Percentiles rank a stretch among this genome's conserved stretches.
Evolutionary conservation across 345 rosid genomes (phyloP).

Genomic region (Bruguiera gymnorhiza): DNA sequence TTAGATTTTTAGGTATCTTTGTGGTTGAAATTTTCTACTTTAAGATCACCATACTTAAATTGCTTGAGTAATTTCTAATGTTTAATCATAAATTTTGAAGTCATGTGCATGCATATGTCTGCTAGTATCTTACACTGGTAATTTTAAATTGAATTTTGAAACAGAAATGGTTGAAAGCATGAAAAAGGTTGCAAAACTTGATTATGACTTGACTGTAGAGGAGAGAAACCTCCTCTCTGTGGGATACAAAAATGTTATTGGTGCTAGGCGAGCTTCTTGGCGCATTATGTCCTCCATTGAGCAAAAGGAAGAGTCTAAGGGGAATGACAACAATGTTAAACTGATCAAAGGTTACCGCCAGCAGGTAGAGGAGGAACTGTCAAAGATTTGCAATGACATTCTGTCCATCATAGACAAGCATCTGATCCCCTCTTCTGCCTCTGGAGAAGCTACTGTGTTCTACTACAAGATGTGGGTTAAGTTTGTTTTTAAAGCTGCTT

Average conservation of each 20-base stretch:
- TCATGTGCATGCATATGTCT: too few species aligned
- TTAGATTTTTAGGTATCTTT: too few species aligned
- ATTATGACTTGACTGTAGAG: constrained; percentile 85
- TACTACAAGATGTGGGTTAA: constrained; percentile 83
- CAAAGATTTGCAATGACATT: constrained; percentile 78
- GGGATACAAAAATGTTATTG: constrained; percentile 93
- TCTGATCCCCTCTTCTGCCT: constrained; percentile 71
- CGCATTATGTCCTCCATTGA: constrained; percentile 95
- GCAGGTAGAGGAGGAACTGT: constrained; percentile 92
- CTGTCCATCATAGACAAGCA: constrained; percentile 80
- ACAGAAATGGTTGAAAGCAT: constrained; percentile 97
- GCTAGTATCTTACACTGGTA: too few species aligned
- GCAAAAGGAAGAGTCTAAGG: constrained; percentile 93
- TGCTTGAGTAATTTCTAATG: too few species aligned
- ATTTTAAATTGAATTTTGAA: background rate
- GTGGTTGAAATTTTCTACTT: too few species aligned
- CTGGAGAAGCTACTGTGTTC: constrained; percentile 96
- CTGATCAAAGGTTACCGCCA: constrained; percentile 73
- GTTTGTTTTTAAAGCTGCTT: background rate
- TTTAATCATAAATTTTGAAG: too few species aligned
- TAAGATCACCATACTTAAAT: too few species aligned
- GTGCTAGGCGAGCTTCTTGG: constrained; percentile 95
- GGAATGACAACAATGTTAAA: constrained; percentile 82
- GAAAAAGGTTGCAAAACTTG: constrained; percentile 78
- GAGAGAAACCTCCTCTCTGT: constrained; percentile 97